A percentile compares a stretch with the other conserved stretches of the same genome.
Conservation (phyloP, 768 basidiomycete genomes). For the Lactifluus hygrophoroides region DNA sequence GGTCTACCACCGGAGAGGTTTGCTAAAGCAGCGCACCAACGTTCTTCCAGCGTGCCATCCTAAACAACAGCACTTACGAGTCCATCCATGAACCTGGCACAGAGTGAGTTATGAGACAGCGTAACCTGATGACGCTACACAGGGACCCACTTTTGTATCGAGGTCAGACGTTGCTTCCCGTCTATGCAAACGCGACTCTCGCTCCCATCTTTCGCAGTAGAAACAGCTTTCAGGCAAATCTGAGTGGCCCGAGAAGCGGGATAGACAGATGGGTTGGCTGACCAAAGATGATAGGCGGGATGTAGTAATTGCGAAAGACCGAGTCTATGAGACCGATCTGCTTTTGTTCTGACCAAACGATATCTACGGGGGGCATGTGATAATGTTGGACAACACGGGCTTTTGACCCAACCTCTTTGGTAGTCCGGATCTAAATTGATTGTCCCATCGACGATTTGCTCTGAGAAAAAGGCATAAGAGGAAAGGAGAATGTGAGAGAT, state of each 20-base stretch:
- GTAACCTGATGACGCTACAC: not conserved
- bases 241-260: not conserved
- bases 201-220: slow-evolving; percentile 48
- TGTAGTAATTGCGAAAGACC: slow-evolving; percentile 68
- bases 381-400: not conserved
- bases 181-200: slow-evolving; percentile 66
- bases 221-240: slow-evolving; percentile 34
- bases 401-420: slow-evolving; percentile 49
- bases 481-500: not conserved
- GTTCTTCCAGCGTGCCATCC: not conserved
- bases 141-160: slow-evolving; percentile 50
- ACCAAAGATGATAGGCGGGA: slow-evolving; percentile 76
- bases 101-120: not conserved
- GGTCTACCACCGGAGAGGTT: slow-evolving; percentile 2
- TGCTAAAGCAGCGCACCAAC: not conserved
- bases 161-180: slow-evolving; percentile 75
- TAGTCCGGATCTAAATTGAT: slow-evolving; percentile 73
- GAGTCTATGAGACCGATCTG: slow-evolving; percentile 73
- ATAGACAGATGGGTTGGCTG: slow-evolving; percentile 10
- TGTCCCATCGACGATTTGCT: slow-evolving; percentile 54
- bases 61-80: slow-evolving; percentile 36
- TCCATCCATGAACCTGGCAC: slow-evolving; percentile 50
- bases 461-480: slow-evolving; percentile 30
- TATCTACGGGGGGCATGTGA: slow-evolving; percentile 35
- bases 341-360: slow-evolving; percentile 74